phyloP scores from a whole-genome alignment of 169 alveolate genomes.

The Plasmodium gaboni region DNA sequence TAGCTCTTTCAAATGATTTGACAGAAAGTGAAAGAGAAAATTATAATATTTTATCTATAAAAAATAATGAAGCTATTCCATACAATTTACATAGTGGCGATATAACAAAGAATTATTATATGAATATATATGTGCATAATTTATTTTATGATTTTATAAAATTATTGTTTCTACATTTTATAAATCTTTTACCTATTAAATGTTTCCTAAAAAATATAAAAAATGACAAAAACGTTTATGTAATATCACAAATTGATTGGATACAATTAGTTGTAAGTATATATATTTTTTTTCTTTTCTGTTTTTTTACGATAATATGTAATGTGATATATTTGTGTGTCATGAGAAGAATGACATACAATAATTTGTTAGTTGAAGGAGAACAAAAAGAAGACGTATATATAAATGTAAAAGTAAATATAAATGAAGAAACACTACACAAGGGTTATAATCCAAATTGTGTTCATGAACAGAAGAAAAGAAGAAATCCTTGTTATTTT shows the following conservation, averaged over 20 bases:
- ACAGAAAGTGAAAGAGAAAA: conserved; percentile 69
- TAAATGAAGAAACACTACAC: neutral
- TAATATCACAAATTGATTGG: conserved; percentile 6
- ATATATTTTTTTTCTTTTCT: conserved; percentile 1
- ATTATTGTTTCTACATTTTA: conserved; percentile 31
- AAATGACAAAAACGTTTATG: too few species aligned
- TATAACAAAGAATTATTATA: conserved; percentile 29
- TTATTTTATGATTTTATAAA: conserved; percentile 66
- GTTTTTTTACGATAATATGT: conserved; percentile 31
- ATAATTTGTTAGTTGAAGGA: too few species aligned
- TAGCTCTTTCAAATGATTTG: conserved; percentile 70
- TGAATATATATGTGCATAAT: conserved; percentile 71
- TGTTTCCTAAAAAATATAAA: conserved; percentile 1
- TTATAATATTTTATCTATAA: conserved; percentile 6
- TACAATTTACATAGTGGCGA: conserved; percentile 23
- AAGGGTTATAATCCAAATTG: too few species aligned
- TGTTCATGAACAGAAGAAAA: neutral
- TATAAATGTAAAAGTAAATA: neutral
- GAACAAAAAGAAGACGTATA: neutral
- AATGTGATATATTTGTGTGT: conserved; percentile 5
- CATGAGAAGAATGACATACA: too few species aligned
- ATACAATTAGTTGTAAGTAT: conserved; percentile 13
- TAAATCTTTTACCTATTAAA: conserved; percentile 18
- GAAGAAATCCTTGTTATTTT: neutral
- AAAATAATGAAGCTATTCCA: neutral